Evolutionary conservation across 495 filamentous ascomycete genomes (phyloP).

Genomic region (Massariosphaeria phaeospora): DNA sequence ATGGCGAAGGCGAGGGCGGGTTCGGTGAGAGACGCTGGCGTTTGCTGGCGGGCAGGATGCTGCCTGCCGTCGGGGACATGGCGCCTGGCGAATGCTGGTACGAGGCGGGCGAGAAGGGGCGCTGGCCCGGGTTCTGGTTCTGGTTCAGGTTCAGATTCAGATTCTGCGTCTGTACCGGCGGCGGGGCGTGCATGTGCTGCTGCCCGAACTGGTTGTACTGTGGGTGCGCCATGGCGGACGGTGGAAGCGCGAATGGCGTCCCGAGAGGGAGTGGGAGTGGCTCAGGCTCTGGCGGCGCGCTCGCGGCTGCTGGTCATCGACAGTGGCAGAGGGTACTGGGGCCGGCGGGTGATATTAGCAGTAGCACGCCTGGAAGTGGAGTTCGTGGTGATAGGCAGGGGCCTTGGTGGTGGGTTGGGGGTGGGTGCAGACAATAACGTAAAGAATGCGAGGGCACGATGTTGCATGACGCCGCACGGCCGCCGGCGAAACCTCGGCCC

Average conservation of each 20-base stretch:
- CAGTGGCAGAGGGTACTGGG: not conserved
- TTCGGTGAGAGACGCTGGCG: slow-evolving; percentile 65
- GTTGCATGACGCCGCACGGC: slow-evolving; percentile 9
- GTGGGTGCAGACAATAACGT: not conserved
- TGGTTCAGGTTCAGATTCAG: slow-evolving; percentile 4
- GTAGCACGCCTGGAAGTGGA: too few relatives aligned
- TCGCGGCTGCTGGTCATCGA: not conserved
- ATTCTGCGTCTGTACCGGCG: slow-evolving; percentile 39
- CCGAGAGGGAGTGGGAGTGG: not conserved
- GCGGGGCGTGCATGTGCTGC: slow-evolving; percentile 16
- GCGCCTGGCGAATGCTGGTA: slow-evolving; percentile 27
- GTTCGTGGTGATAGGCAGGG: too few relatives aligned
- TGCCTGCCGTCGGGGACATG: slow-evolving; percentile 31
- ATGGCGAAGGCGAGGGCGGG: slow-evolving; percentile 49
- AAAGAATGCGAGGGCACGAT: not conserved
- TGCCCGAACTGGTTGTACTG: slow-evolving; percentile 18
- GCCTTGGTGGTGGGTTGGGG: too few relatives aligned
- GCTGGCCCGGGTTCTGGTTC: slow-evolving; percentile 36
- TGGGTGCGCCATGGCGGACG: slow-evolving; percentile 15
- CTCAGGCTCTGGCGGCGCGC: slow-evolving; percentile 11
- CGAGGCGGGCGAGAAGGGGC: slow-evolving; percentile 26
- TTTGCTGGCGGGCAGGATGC: slow-evolving; percentile 58
- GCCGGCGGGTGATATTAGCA: too few relatives aligned
- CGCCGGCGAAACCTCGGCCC: slow-evolving; percentile 2
- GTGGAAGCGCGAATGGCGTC: not conserved